Evolutionary conservation across 2,329 filamentous ascomycete genomes (phyloP), one percentile per base, ranked within the genome.

Genomic region (Xylariaceae sp.): DNA sequence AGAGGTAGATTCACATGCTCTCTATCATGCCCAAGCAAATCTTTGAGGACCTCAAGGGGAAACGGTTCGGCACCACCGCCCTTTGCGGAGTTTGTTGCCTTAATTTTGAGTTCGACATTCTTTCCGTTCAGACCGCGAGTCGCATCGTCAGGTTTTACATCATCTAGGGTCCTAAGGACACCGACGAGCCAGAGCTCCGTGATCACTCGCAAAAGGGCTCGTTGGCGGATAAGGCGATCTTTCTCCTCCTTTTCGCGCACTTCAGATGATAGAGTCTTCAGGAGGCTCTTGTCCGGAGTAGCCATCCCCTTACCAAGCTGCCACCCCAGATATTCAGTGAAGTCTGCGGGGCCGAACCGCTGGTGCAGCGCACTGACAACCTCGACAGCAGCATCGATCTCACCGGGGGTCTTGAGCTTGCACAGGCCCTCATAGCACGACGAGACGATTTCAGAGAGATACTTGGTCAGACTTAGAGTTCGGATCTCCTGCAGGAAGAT

Each of bases 181-280:
- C 89, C 90, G 16, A 95, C 90, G 4, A 99, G 82, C 95, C 95
- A 99, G 34, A 99, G 78, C 70, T 99, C 94, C 2, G 94, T 96
- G 32, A 95, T 91, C 12, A 99, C 87, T 36, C 92, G 85, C 50
- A 99, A 74, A 19, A 99, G 80, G 5, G 92, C 81, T 53, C 94
- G 84, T 70, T 99, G 95, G 50, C 94, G 84, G 30, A 84, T 81
- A 39, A 97, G 78, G 5, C 94, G 87, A 56, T 99, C 94, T 71
- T 96, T 96, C 72, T 99, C 94, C 71, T 99, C 94, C 61, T 90
- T 88, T 70, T 99, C 95, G 48, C 89, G 88, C 29, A 91, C 82
- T 63, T 99, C 94, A 34, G 84, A 81, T 5, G 86, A 75, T 61
- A 96, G 77, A 1, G 80, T 79, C 72, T 96, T 97, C 62, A 97